Percentiles rank a stretch among this genome's conserved stretches.
phyloP scores from a whole-genome alignment of 2,329 filamentous ascomycete species.

The Helotiales sp. region DNA sequence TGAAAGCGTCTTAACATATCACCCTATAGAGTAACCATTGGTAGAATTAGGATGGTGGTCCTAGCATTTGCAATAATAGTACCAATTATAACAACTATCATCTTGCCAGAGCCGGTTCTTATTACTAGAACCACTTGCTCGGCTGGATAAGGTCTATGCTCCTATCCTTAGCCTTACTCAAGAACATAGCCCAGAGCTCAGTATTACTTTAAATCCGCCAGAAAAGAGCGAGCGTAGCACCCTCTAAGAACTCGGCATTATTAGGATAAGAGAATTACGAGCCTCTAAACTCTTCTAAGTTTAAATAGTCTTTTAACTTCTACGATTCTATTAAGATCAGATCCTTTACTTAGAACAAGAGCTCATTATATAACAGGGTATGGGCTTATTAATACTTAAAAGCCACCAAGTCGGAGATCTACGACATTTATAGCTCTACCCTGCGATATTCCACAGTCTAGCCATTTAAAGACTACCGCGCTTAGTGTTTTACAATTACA shows the following conservation, averaged over 20 bases:
- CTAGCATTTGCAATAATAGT: constrained; percentile 19
- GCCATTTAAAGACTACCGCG: no score
- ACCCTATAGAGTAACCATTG: constrained; percentile 15
- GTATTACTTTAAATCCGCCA: constrained; percentile 8
- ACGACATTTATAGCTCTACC: no score
- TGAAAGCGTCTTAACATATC: constrained; percentile 27
- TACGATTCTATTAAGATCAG: constrained; percentile 17
- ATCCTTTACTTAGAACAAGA: constrained; percentile 4
- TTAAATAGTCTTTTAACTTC: constrained; percentile 22
- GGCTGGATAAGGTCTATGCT: constrained; percentile 5
- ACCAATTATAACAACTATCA: constrained; percentile 19
- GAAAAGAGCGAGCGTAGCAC: constrained; percentile 12
- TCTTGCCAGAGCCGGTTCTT: constrained; percentile 22
- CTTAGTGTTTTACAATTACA: no score
- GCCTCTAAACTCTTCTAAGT: no score
- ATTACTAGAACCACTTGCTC: constrained; percentile 26
- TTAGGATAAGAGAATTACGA: no score
- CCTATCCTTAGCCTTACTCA: constrained; percentile 9
- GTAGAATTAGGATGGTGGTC: constrained; percentile 25
- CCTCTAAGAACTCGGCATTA: constrained; percentile 25
- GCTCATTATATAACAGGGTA: constrained; percentile 23
- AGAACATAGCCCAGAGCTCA: constrained; percentile 25
- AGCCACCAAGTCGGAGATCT: no score
- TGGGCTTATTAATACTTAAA: constrained; percentile 14
- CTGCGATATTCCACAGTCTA: no score